Evolutionary conservation across 768 basidiomycete species (phyloP).

Genomic region (Mycena epipterygia): DNA sequence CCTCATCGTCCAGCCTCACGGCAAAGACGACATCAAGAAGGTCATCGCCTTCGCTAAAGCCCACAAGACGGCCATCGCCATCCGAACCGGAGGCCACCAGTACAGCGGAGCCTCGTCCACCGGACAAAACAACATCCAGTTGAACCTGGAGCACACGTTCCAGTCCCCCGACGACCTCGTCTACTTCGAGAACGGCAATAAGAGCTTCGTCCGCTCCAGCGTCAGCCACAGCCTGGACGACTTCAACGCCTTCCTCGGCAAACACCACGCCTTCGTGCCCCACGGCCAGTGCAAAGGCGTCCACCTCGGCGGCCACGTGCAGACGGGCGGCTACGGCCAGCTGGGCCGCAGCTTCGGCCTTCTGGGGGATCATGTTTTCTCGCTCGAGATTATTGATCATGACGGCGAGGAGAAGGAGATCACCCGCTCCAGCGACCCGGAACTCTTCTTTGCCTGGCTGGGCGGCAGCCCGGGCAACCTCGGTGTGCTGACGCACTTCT

Average conservation of each 20-base stretch:
- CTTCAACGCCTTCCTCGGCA: constrained; percentile 29
- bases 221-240: constrained; percentile 29
- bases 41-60: constrained; percentile 18
- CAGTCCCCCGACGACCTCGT: constrained; percentile 17
- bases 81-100: constrained; percentile 32
- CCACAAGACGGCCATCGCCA: constrained; percentile 22
- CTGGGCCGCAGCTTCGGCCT: constrained; percentile 31
- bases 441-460: constrained; percentile 32
- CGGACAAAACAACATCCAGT: constrained; percentile 15
- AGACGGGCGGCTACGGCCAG: constrained; percentile 34
- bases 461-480: constrained; percentile 34
- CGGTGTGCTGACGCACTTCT: constrained; percentile 28
- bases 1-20: constrained; percentile 21
- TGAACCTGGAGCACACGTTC: constrained; percentile 27
- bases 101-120: constrained; percentile 32
- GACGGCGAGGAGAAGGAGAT: constrained; percentile 27
- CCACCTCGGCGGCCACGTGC: constrained; percentile 31
- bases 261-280: constrained; percentile 27
- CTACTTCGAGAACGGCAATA: constrained; percentile 24
- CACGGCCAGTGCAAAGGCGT: constrained; percentile 30
- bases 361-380: constrained; percentile 20
- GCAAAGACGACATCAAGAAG: constrained; percentile 27
- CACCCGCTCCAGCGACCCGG: constrained; percentile 22
- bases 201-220: constrained; percentile 27
- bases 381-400: constrained; percentile 31